Evolutionary conservation across 495 filamentous ascomycete species (phyloP).

Genomic region (Cairneyella variabilis): DNA sequence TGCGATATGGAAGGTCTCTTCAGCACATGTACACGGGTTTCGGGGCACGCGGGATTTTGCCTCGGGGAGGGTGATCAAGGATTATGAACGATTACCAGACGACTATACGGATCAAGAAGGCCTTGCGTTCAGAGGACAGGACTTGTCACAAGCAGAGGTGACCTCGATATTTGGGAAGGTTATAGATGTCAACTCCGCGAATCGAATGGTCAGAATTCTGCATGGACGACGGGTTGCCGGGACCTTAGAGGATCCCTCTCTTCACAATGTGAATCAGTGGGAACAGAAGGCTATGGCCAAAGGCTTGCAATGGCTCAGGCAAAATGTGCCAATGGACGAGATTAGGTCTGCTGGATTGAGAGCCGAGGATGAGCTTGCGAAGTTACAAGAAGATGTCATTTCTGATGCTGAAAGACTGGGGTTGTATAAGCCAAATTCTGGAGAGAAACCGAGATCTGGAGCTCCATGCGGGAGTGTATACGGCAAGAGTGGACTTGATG

Average conservation of each 20-base stretch:
- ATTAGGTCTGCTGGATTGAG: conserved; percentile 51
- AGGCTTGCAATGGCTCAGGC: conserved; percentile 67
- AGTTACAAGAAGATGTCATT: conserved; percentile 33
- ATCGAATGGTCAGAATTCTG: conserved; percentile 61
- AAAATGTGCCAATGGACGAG: conserved; percentile 69
- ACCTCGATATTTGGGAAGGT: conserved; percentile 57
- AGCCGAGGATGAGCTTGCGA: conserved; percentile 51
- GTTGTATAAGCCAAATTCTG: conserved; percentile 42
- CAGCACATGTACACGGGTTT: not conserved
- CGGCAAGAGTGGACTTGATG: conserved; percentile 44
- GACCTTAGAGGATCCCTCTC: conserved; percentile 58
- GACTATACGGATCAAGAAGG: conserved; percentile 43
- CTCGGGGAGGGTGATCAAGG: conserved; percentile 14
- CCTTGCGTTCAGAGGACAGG: conserved; percentile 39
- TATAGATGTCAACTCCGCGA: conserved; percentile 49
- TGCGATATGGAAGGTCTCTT: not conserved
- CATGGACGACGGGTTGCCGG: conserved; percentile 74
- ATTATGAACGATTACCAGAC: conserved; percentile 42
- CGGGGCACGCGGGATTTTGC: conserved; percentile 8
- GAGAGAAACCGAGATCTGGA: no score
- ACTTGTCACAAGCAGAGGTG: conserved; percentile 53
- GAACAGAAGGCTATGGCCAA: conserved; percentile 31
- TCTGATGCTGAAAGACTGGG: conserved; percentile 41
- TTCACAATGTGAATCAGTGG: conserved; percentile 30
- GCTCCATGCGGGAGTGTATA: conserved; percentile 37